Base-by-base conservation (phyloP, 495 filamentous ascomycete species). In the Aspergillus avenaceus region DNA sequence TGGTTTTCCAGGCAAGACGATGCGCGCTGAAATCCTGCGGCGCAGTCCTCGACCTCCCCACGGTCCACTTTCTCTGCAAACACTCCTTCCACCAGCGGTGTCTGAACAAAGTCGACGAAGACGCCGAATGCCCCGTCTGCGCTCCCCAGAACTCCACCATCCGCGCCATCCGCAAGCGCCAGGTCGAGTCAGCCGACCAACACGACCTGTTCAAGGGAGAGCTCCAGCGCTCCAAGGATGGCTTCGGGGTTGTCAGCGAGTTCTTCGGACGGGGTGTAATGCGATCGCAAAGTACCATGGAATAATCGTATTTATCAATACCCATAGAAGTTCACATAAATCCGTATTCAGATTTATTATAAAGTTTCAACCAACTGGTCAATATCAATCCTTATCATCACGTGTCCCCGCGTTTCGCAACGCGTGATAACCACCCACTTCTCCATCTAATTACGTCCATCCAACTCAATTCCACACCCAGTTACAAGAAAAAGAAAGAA, bases 261-360 rank as follows among this genome's bases (percentile, higher is more conserved):
- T 98, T 93, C 74, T 97, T 97, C 71, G 92, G 91, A 4, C 73
- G 90, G 55, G 95, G 93, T 1, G 90, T 97, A 13, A 95, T 98
- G 91, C 53, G 62, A 28, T 56, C 73, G 19, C 69, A 72, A 52
- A 68, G 50, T 54, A 71, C 67, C 21, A 70, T 74, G 67, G 69
- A 72, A 44, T 64, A 51, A 58, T 57, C 18, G 3, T 14, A 47
- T 37, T 28, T 25, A 28, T 47, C 21, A 49, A 32, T 13, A 2
- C 27, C 28, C 21, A n/a, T n/a, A n/a, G n/a, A n/a, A n/a, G n/a
- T n/a, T n/a, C n/a, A n/a, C n/a, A n/a, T n/a, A n/a, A n/a, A n/a
- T 24, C 38, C 27, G 29, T 40, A 19, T 45, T 37, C 25, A 47
- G 31, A 36, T 14, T 37, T 18, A 28, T 49, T 16, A 8, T 12